Conservation (phyloP, 2,329 filamentous ascomycete genomes). For the Trichoderma polysporum region DNA sequence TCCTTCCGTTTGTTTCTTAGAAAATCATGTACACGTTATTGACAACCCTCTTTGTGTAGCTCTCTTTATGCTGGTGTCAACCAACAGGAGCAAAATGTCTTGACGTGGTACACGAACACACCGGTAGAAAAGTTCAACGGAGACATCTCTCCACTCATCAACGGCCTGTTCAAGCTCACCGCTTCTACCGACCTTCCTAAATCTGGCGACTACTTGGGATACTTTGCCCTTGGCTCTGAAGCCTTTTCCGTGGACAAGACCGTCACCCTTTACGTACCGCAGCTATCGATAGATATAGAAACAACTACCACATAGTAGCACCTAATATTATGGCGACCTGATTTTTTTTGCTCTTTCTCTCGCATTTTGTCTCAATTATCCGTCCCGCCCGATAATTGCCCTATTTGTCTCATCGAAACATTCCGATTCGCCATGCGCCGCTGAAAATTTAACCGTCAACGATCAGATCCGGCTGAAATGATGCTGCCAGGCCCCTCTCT, state of each 20-base stretch:
- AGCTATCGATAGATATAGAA: conserved; percentile 39
- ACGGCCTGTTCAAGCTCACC: conserved; percentile 37
- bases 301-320: conserved; percentile 8
- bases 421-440: background rate
- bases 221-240: conserved; percentile 53
- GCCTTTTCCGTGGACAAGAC: conserved; percentile 43
- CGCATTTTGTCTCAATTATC: background rate
- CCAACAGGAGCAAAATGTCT: conserved; percentile 42
- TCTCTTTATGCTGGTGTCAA: conserved; percentile 45
- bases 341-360: background rate
- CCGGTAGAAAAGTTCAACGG: conserved; percentile 44
- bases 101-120: conserved; percentile 48
- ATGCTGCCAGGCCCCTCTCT: background rate
- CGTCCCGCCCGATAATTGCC: background rate
- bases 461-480: background rate
- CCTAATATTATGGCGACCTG: conserved; percentile 15
- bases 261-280: conserved; percentile 50
- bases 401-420: background rate
- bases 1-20: background rate
- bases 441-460: conserved; percentile 7
- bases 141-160: conserved; percentile 47
- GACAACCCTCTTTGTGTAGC: conserved; percentile 27
- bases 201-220: conserved; percentile 48
- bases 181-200: conserved; percentile 26
- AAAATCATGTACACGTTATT: background rate